Evolutionary conservation across 2,329 filamentous ascomycete species (phyloP).

Genomic region (Phoma sp.): DNA sequence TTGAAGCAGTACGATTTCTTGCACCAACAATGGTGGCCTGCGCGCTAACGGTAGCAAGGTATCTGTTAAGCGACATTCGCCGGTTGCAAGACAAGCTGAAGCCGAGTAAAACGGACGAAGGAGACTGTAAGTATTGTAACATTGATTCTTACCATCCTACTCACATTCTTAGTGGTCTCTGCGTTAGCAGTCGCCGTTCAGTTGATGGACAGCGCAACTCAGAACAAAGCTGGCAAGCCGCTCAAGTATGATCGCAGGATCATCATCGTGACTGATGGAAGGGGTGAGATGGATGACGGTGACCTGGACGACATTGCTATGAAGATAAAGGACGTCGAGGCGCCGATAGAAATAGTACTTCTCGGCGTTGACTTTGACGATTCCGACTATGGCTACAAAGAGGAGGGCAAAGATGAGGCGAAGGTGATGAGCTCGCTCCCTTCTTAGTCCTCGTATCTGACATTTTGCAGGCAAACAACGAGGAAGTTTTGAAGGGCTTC

Average conservation of each 20-base stretch:
- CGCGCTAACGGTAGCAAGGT: conserved; percentile 45
- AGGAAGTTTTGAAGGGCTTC: conserved; percentile 70
- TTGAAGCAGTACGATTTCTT: conserved; percentile 63
- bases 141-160: conserved; percentile 1
- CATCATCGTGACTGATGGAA: conserved; percentile 83
- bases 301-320: conserved; percentile 72
- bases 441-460: conserved; percentile 20
- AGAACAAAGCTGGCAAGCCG: conserved; percentile 63
- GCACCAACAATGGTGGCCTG: too few relatives aligned
- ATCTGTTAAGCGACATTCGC: conserved; percentile 73
- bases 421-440: conserved; percentile 63
- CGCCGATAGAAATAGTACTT: conserved; percentile 76
- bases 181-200: conserved; percentile 85
- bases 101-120: conserved; percentile 71
- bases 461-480: conserved; percentile 68
- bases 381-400: conserved; percentile 85
- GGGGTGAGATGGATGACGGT: conserved; percentile 74
- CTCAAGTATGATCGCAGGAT: conserved; percentile 60
- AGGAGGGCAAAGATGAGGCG: conserved; percentile 77
- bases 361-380: conserved; percentile 95
- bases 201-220: conserved; percentile 89
- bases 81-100: conserved; percentile 69
- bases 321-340: conserved; percentile 73
- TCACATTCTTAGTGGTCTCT: conserved; percentile 66
- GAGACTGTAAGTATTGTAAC: conserved; percentile 69